Base-by-base conservation (phyloP, 2,329 filamentous ascomycete species). In the Colletotrichum lindemuthianum region DNA sequence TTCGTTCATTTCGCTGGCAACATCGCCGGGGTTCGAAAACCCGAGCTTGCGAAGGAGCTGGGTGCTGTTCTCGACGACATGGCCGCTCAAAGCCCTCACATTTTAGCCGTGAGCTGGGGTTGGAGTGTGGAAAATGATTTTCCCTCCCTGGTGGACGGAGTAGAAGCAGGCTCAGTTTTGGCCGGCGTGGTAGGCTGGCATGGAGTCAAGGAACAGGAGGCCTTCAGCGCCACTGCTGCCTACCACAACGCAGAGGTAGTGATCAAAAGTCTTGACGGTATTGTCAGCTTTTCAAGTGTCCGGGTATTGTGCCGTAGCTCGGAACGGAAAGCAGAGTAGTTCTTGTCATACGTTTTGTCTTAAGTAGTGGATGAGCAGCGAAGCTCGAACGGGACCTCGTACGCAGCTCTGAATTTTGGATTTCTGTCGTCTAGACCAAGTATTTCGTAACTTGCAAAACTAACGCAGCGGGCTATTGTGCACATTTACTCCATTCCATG, bases 1-100 rank as follows among this genome's bases (percentile, higher is more conserved):
- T 32, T 68, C 11, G 49, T 56, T 13, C 69, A 65, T 50, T 70
- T 65, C 33, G 48, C 68, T 3, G n/a, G 63, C 0, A 63, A 63
- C 43, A 56, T 56, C 8, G 32, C 67, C 1, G 6, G 12, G 6
- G 60, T 39, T 3, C 40, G 34, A 2, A 68, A 58, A 39, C 47
- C 40, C 2, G 13, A 13, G 6, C 4, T 67, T 7, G 33, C 48
- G 11, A n/a, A 59, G 36, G 58, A 69, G 6, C 48, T 59, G 75
- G 13, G 39, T 6, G 13, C 7, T 6, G 8, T 12, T 2, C 16
- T 51, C 9, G 16, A 9, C 2, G 13, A 4, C 41, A n/a, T 43
- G 10, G 10, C 40, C 12, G 12, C 41, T 43, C 6, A 49, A 13
- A 13, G n/a, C 9, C 16, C 24, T 45, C 36, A 47, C 3, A 34